Evolutionary conservation across 768 basidiomycete species (phyloP), one percentile per base, ranked within the genome.

Genomic region (Pulveroboletus sp.): DNA sequence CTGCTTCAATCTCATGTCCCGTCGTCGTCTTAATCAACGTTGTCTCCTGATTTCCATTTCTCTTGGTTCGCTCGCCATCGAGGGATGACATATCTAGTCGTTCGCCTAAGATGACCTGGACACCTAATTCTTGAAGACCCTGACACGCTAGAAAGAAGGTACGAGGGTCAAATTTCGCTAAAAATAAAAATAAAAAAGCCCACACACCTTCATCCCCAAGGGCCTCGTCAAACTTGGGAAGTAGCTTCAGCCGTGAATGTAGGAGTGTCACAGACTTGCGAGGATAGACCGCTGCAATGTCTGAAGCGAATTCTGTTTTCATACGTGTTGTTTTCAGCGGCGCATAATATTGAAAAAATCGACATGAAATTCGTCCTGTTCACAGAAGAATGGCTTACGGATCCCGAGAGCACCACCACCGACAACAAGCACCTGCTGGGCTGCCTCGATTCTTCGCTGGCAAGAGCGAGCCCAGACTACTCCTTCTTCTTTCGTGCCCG

Each of bases 401-500:
- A 88, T 79, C 4, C 86, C 87, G 9, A 88, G 75, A 1, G 87
- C 83, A 1, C 87, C 87, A 11, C 84, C 86, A 2, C 87, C 87
- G 3, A 87, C 76, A 13, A 88, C 75, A 7, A 87, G 73, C 4
- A 89, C 72, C 35, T 73, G 77, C 1, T 62, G 66, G 0, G 82
- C 74, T 3, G 60, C 64, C 44, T 75, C 66, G 41, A 88, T 71
- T 4, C 68, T 62, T 27, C 61, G 60, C 57, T 85, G 84, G 46
- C 74, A 72, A n/a, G 67, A 62, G 50, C 69, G 69, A 36, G 85
- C 67, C 74, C 79, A 83, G 2, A 64, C 67, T 14, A 82, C 68
- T 0, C 75, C 75, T 48, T 77, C 77, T 0, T 58, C 19, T 60
- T 82, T 84, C 44, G 59, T 69, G 4, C 81, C 81, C 9, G 47